Base-by-base conservation (phyloP, 306 rosid genomes). In the Ceratonia siliqua region DNA sequence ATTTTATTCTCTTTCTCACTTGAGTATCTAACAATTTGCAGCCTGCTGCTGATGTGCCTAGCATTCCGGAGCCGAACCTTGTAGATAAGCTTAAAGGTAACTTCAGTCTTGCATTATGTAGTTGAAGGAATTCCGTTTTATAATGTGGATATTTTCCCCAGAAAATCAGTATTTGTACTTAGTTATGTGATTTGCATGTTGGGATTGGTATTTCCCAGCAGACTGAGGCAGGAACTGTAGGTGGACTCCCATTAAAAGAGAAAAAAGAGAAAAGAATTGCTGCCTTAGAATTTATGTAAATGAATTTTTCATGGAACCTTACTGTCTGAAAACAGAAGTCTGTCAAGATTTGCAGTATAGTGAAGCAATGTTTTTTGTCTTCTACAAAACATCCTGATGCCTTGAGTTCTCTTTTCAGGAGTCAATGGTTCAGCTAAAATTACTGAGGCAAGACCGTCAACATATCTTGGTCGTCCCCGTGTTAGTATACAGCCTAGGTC, bases 1-100 rank as follows among this genome's bases (percentile, higher is more conserved):
- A 49, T 64, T 45, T 70, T 76, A 54, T 76, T 76, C 69, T 64
- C 39, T 50, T 38, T 36, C 79, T 83, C 49, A 78, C 83, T 45
- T 30, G 45, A 42, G 45, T 65, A 46, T 71, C 11, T 62, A 59
- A 59, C 69, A 62, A 62, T 78, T 67, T 78, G 68, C 88, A 86
- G 90, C 35, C 76, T 71, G 82, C 83, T 35, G 32, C 79, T 27
- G 86, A 75, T 12, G 84, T 79, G 53, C 82, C 83, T 75, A 73
- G 77, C 76, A 76, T 81, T 63, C 59, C 50, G 36, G 79, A 72
- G 70, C 76, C 81, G 17, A 6, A 39, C 57, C 68, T 39, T 57
- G 28, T 59, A 25, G 77, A 79, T 73, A 81, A 79, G 30, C 72
- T 24, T 63, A 50, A 41, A 81, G 90, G 90, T 84, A 81, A 73